Evolutionary conservation across 495 filamentous ascomycete species (phyloP), one percentile per base, ranked within the genome.

Genomic region (Physcia stellaris): DNA sequence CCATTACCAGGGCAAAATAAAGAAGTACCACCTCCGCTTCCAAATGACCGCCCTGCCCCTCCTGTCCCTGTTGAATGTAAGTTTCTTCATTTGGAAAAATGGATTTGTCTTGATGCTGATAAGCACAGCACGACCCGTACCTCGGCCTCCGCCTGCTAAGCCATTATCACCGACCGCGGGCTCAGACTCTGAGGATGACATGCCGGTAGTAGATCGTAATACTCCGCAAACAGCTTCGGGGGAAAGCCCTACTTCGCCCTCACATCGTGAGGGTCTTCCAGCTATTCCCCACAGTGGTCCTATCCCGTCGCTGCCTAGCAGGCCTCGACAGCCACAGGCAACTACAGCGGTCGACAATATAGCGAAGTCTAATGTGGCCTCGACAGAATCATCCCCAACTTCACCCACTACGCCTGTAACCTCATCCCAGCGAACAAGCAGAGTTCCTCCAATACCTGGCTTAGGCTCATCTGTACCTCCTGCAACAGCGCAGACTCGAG

Each of bases 171-270:
- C 71, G 22, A 86, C 77, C 45, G 68, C 75, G 41, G 88, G 87
- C 19, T 92, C 87, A 5, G 84, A 79, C 51, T 94, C 88, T 7
- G 92, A 93, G 58, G 92, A 96, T 58, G 90, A 98, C 52, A 63
- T 93, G 58, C 90, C 85, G n/a, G 59, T 73, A 35, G 68, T 70
- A 45, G 63, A 75, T 18, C 54, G 53, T 35, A 67, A 58, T 32
- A 32, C 65, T 24, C 73, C 70, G 6, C 38, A 71, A 30, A 60
- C 49, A 28, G 37, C 52, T 37, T 45, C 44, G 24, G 45, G 50
- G 24, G 24, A 44, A 23, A 42, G 49, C 20, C 36, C 32, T 29
- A 40, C 45, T 18, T 32, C 33, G 21, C 45, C 45, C 4, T 9
- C 45, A 13, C 47, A 39, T 32, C 53, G 58, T 40, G 61, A 55